Evolutionary conservation across 192 early-diverging fungal genomes (phyloP).

Genomic region (Backusella mclennaniae): DNA sequence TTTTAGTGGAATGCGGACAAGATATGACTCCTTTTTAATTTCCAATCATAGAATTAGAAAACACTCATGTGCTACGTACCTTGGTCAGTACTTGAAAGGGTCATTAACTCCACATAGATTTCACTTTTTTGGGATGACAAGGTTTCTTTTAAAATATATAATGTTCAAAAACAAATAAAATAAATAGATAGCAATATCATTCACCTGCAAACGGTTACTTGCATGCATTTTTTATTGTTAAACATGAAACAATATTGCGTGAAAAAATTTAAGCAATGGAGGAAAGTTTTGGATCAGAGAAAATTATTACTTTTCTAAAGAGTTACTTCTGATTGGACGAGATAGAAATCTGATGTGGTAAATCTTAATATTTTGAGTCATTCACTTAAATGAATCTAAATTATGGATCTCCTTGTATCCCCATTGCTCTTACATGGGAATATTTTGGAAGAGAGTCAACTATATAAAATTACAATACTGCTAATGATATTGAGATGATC

Average conservation of each 20-base stretch:
- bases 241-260: not conserved
- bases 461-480: not conserved
- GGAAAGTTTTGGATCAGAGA: not conserved
- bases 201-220: not conserved
- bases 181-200: not conserved
- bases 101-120: not conserved
- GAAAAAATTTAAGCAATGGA: not conserved
- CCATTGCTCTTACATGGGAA: not conserved
- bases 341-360: not conserved
- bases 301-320: not conserved
- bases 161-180: not conserved
- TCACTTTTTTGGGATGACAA: too few relatives aligned
- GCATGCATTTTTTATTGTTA: not conserved
- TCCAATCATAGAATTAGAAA: not conserved
- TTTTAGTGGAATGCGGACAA: not conserved
- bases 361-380: constrained; percentile 3
- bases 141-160: not conserved
- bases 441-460: not conserved
- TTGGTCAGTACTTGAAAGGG: not conserved
- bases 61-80: not conserved
- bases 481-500: too few relatives aligned
- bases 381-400: not conserved
- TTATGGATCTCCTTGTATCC: not conserved
- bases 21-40: not conserved
- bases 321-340: not conserved